Percentiles rank a stretch among this genome's conserved stretches.
These are phyloP conservation scores for Pseudonitzschia multistriata DNA, from an alignment of 108 stramenopile genomes.

Conservation along the genomic window DNA sequence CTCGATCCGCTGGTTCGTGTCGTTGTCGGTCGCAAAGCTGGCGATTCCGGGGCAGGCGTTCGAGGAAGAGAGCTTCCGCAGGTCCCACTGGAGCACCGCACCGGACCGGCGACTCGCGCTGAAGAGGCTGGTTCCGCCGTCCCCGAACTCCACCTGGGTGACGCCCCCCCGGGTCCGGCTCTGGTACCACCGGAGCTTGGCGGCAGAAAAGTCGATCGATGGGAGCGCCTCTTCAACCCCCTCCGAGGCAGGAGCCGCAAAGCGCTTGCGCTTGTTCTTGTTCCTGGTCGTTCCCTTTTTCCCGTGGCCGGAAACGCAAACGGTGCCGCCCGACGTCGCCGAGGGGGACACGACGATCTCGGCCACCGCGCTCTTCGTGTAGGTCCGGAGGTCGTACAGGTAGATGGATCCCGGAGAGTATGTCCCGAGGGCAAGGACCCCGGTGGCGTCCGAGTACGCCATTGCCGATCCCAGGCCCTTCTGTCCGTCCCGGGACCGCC, in stretches of 20 bases:
- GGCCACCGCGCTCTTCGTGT: conserved; percentile 18
- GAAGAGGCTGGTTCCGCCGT: conserved; percentile 43
- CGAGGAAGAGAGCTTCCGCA: conserved; percentile 57
- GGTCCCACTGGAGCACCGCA: conserved; percentile 77
- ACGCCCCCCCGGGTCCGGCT: conserved; percentile 66
- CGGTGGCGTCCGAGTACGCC: conserved; percentile 25
- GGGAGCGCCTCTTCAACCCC: conserved; percentile 1
- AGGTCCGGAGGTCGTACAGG: conserved; percentile 69
- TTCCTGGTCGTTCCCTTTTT: conserved; percentile 20
- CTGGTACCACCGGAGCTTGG: conserved; percentile 75
- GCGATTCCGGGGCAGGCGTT: conserved; percentile 54
- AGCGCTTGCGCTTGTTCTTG: conserved; percentile 44
- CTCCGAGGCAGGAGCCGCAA: conserved; percentile 25
- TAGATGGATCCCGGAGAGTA: conserved; percentile 87
- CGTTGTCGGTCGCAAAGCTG: conserved; percentile 58
- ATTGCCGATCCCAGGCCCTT: conserved; percentile 77
- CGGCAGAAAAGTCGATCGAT: conserved; percentile 48
- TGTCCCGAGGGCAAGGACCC: conserved; percentile 73
- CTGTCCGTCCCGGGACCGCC: conserved; percentile 77
- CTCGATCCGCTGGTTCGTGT: conserved; percentile 79
- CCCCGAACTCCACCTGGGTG: conserved; percentile 69
- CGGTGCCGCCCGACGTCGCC: not conserved
- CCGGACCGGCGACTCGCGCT: conserved; percentile 70
- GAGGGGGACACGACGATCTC: conserved; percentile 28
- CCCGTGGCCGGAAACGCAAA: conserved; percentile 73